Base-by-base conservation (phyloP, 2,329 filamentous ascomycete genomes). In the Ampelomyces quisqualis region DNA sequence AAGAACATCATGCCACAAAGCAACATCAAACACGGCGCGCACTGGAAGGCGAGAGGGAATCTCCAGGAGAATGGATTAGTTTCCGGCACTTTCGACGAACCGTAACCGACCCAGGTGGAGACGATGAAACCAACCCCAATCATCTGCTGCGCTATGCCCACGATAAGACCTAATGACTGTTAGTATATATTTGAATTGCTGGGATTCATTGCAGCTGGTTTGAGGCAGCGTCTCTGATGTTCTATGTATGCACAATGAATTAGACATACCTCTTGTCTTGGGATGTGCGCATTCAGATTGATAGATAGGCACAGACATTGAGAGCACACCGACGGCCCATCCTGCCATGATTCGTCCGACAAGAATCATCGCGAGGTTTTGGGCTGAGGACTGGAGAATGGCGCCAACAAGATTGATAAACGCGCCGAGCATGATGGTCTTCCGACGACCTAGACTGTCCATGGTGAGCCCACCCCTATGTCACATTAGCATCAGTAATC, bases 211-310 rank as follows among this genome's bases (percentile, higher is more conserved):
- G n/a, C n/a, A n/a, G n/a, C n/a, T n/a, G n/a, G n/a, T n/a, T n/a
- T n/a, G n/a, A n/a, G n/a, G n/a, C 5, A 9, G n/a, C n/a, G n/a
- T n/a, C n/a, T n/a, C n/a, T n/a, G n/a, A n/a, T n/a, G n/a, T n/a
- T n/a, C n/a, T n/a, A n/a, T n/a, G n/a, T n/a, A n/a, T n/a, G n/a
- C n/a, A n/a, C n/a, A n/a, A n/a, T n/a, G n/a, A n/a, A n/a, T n/a
- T n/a, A n/a, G n/a, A n/a, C 24, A 10, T 47, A 52, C 80, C 80
- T 53, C 81, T 74, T 38, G 76, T 80, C 2, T 75, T 76, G 0
- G 80, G 74, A 51, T 79, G 73, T 0, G 81, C 79, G 38, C 79
- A 76, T 58, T 85, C 82, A 7, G 80, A 77, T 43, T 83, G 80
- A 58, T 85, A 85, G 22, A 80, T 75, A 3, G 81, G 82, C 2